phyloP scores from a whole-genome alignment of 1,284 basidiomycete species.

The Marasmius fiardii region DNA sequence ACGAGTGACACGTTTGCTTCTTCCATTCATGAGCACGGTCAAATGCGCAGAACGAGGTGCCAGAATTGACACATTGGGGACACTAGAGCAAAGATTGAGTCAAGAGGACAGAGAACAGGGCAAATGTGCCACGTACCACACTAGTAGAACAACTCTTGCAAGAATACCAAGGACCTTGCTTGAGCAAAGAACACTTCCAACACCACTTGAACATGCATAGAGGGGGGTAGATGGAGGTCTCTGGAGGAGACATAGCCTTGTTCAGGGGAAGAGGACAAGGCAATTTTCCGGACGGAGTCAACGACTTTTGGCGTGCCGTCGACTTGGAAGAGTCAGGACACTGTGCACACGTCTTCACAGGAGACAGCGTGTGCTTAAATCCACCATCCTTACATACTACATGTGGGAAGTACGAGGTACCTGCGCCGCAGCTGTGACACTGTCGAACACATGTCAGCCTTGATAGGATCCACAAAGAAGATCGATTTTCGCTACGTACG shows the following conservation, averaged over 20 bases:
- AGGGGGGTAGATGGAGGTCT: slow-evolving; percentile 14
- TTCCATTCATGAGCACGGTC: slow-evolving; percentile 29
- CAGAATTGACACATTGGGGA: slow-evolving; percentile 23
- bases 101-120: not conserved
- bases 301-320: not conserved
- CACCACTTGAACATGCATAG: slow-evolving; percentile 30
- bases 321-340: not conserved
- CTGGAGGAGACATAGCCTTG: not conserved
- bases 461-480: not conserved
- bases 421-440: not conserved
- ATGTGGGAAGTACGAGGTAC: not conserved
- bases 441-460: not conserved
- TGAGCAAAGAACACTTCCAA: slow-evolving; percentile 35
- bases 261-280: not conserved
- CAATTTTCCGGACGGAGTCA: too few relatives aligned
- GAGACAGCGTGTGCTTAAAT: not conserved
- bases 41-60: slow-evolving; percentile 23
- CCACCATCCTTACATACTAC: not conserved
- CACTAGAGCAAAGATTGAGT: slow-evolving; percentile 23
- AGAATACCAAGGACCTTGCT: slow-evolving; percentile 35
- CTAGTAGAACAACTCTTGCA: slow-evolving; percentile 37
- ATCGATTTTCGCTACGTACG: not conserved
- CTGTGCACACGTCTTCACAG: not conserved
- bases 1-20: slow-evolving; percentile 18
- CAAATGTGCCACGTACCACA: slow-evolving; percentile 24